Percentiles rank a stretch among this genome's conserved stretches.
Conservation (phyloP, 768 basidiomycete species). For the Boletus bicolor region DNA sequence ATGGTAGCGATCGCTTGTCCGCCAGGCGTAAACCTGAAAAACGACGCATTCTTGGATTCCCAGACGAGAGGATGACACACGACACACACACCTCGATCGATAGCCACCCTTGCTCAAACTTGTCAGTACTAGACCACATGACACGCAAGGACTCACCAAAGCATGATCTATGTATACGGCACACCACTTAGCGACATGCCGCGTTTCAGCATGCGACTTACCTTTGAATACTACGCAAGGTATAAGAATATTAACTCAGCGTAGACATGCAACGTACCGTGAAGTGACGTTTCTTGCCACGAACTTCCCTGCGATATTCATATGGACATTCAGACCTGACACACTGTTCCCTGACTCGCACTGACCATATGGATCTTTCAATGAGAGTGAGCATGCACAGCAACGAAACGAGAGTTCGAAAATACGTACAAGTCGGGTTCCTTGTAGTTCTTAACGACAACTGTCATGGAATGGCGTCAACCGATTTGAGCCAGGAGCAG, state of each 20-base stretch:
- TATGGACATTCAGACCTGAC: slow-evolving; percentile 22
- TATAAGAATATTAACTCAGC: not conserved
- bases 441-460: slow-evolving; percentile 68
- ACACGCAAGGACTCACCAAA: slow-evolving; percentile 55
- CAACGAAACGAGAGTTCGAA: not conserved
- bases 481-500: not conserved
- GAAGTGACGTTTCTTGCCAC: slow-evolving; percentile 80
- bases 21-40: slow-evolving; percentile 76
- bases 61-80: not conserved
- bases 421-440: slow-evolving; percentile 73
- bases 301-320: slow-evolving; percentile 70
- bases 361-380: slow-evolving; percentile 76
- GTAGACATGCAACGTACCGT: slow-evolving; percentile 49
- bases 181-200: slow-evolving; percentile 5
- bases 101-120: slow-evolving; percentile 70
- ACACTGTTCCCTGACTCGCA: slow-evolving; percentile 29
- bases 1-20: slow-evolving; percentile 92
- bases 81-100: slow-evolving; percentile 68
- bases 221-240: slow-evolving; percentile 69
- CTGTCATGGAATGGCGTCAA: slow-evolving; percentile 34
- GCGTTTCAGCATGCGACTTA: slow-evolving; percentile 26
- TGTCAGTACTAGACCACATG: not conserved
- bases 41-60: not conserved
- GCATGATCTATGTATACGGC: slow-evolving; percentile 62
- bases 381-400: slow-evolving; percentile 2